phyloP scores from a whole-genome alignment of 2,329 filamentous ascomycete genomes.

The Aureobasidium zeae region DNA sequence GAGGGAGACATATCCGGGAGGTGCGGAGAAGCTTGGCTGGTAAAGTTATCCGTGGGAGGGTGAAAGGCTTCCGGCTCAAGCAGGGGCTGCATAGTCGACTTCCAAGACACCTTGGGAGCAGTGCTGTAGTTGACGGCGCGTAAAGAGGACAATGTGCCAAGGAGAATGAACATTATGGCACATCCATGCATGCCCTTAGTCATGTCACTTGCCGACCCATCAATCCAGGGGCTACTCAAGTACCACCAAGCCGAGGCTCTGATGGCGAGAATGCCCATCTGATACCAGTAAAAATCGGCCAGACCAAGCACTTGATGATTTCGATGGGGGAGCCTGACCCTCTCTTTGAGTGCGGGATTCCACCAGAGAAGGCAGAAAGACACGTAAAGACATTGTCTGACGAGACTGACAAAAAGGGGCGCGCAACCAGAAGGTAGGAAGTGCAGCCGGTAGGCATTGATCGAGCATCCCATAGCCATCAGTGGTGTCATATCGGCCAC shows the following conservation, averaged over 20 bases:
- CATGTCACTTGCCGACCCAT: conserved; percentile 19
- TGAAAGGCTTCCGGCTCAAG: conserved; percentile 22
- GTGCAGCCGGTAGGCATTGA: conserved; percentile 18
- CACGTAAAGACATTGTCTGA: conserved; percentile 22
- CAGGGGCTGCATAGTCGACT: conserved; percentile 13
- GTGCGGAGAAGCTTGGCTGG: conserved; percentile 16
- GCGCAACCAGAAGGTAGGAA: conserved; percentile 21
- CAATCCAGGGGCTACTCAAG: conserved; percentile 21
- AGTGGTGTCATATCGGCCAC: conserved; percentile 10
- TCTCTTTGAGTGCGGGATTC: conserved; percentile 26
- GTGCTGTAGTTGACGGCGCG: conserved; percentile 12
- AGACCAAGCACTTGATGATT: conserved; percentile 32
- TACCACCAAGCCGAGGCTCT: conserved; percentile 38
- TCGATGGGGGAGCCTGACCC: conserved; percentile 23
- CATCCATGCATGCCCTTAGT: conserved; percentile 44
- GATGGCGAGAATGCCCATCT: conserved; percentile 49
- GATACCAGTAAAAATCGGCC: conserved; percentile 56
- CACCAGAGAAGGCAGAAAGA: conserved; percentile 25
- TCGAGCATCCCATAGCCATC: conserved; percentile 16
- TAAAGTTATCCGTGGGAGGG: conserved; percentile 32
- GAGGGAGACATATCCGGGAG: conserved; percentile 9
- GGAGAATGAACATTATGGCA: conserved; percentile 43
- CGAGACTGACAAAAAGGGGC: conserved; percentile 19
- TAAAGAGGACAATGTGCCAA: conserved; percentile 23
- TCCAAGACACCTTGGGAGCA: conserved; percentile 13